These are phyloP conservation scores for Tetraselmis striata DNA, from an alignment of 139 green algal species.

Conservation along the genomic window DNA sequence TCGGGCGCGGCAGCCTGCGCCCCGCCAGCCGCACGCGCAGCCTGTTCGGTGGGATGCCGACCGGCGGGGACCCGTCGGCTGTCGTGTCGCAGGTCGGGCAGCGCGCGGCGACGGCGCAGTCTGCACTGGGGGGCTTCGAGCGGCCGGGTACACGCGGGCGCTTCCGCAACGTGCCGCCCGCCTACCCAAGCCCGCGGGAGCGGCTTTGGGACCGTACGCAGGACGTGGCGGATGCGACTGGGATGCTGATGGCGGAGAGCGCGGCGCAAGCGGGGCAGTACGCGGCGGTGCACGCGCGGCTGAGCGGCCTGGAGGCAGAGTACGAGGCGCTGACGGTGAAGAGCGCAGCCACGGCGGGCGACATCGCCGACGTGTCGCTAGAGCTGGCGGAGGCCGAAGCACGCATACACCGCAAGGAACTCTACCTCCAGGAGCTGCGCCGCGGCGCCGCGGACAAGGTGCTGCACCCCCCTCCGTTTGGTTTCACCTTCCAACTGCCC, in stretches of 20 bases:
- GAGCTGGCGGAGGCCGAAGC: neutral
- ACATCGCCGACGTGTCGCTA: neutral
- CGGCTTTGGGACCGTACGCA: neutral
- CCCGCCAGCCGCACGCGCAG: neutral
- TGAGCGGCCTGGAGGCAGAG: neutral
- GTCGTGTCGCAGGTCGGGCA: neutral
- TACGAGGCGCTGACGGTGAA: neutral
- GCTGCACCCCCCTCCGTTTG: neutral
- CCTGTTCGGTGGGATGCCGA: neutral
- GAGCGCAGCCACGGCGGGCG: neutral
- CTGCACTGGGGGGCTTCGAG: neutral
- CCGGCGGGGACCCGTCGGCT: neutral
- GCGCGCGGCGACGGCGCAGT: neutral
- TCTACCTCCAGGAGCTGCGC: neutral
- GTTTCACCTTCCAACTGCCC: neutral
- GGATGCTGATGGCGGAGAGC: neutral
- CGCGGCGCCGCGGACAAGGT: neutral
- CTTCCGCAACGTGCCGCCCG: neutral
- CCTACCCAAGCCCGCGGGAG: neutral
- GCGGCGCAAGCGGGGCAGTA: neutral
- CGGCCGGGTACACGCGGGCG: neutral
- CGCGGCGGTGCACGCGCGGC: neutral
- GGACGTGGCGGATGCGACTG: neutral
- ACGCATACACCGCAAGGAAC: neutral
- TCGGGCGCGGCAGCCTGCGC: neutral